Evolutionary conservation across 1,284 basidiomycete species (phyloP).

Genomic region (Coriolopsis trogii): DNA sequence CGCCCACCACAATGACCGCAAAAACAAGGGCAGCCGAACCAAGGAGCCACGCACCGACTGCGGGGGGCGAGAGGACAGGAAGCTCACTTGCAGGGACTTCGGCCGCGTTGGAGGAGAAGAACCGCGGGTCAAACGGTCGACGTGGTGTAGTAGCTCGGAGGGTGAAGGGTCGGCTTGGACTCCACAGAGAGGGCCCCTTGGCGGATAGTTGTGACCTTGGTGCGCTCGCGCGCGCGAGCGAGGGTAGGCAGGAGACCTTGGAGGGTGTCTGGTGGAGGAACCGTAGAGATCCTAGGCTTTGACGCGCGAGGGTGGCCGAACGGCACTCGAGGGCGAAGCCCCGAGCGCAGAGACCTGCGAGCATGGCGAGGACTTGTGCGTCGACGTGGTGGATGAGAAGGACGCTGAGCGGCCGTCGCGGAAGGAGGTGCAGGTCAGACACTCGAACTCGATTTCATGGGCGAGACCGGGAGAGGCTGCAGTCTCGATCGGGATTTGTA

Average conservation of each 20-base stretch:
- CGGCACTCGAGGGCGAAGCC: constrained; percentile 25
- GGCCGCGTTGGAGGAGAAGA: constrained; percentile 44
- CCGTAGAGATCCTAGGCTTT: constrained; percentile 17
- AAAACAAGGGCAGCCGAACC: constrained; percentile 86
- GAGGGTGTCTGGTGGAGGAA: constrained; percentile 22
- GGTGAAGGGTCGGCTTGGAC: constrained; percentile 15
- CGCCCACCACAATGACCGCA: constrained; percentile 93
- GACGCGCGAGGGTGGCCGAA: constrained; percentile 17
- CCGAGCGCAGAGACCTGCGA: constrained; percentile 24
- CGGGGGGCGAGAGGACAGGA: constrained; percentile 70
- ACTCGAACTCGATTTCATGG: neutral
- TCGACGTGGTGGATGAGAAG: neutral
- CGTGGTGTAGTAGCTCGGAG: constrained; percentile 16
- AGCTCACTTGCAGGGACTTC: constrained; percentile 36
- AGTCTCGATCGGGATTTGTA: neutral
- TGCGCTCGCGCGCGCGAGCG: neutral
- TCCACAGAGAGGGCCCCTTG: constrained; percentile 8
- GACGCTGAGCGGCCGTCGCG: neutral
- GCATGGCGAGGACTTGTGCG: constrained; percentile 11
- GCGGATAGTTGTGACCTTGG: constrained; percentile 2
- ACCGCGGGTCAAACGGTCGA: constrained; percentile 38
- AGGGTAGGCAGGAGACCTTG: constrained; percentile 2
- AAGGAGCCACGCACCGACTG: constrained; percentile 85
- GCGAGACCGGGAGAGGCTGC: neutral
- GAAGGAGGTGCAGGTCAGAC: neutral